Evolutionary conservation across 176 grass and related monocot genomes (phyloP).

Genomic region (Triticum urartu): DNA sequence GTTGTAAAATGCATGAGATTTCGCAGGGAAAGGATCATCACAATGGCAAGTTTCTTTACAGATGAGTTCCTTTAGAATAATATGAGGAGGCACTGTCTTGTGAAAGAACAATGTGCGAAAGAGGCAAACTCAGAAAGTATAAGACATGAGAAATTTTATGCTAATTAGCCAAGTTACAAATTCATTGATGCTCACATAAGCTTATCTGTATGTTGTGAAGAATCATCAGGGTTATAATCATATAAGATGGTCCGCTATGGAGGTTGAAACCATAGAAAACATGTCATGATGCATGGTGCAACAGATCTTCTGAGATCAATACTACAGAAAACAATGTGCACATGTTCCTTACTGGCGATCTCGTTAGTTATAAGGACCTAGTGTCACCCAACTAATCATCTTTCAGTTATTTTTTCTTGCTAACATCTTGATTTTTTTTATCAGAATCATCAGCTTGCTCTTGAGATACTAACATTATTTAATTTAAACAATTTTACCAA

Average conservation of each 20-base stretch:
- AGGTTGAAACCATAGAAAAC: background rate
- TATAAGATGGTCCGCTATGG: background rate
- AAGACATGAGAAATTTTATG: background rate
- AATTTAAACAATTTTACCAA: background rate
- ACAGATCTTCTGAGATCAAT: slow-evolving; percentile 12
- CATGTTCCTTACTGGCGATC: slow-evolving; percentile 11
- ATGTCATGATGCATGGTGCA: slow-evolving; percentile 6
- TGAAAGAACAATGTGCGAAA: background rate
- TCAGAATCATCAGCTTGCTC: background rate
- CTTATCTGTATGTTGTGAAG: background rate
- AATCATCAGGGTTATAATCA: background rate
- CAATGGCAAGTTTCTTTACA: slow-evolving; percentile 1
- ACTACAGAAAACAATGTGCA: background rate
- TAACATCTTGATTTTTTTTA: background rate
- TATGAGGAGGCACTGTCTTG: background rate
- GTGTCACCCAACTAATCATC: background rate
- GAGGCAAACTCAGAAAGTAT: background rate
- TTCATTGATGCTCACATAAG: slow-evolving; percentile 13
- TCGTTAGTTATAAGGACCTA: background rate
- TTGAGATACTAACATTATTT: background rate
- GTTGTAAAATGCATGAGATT: slow-evolving; percentile 9
- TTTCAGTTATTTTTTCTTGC: background rate
- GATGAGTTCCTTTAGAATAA: slow-evolving; percentile 4
- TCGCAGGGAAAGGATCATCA: background rate
- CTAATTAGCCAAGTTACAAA: slow-evolving; percentile 1